Conservation (phyloP, 495 filamentous ascomycete species). For the Annulohypoxylon bovei region DNA sequence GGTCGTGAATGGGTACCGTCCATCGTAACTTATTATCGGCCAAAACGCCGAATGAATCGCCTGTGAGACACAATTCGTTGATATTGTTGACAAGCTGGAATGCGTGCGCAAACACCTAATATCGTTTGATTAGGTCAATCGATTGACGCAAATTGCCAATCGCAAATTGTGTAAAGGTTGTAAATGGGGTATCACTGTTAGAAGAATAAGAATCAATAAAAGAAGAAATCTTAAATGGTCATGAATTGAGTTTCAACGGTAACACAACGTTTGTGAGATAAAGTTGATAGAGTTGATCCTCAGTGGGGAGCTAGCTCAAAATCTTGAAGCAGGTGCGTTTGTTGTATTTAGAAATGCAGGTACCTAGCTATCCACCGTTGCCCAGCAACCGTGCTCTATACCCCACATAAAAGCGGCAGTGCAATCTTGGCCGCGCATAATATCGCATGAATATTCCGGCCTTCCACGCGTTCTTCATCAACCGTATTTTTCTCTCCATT, state of each 20-base stretch:
- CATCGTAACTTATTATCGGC: conserved; percentile 52
- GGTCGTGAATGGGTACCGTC: conserved; percentile 56
- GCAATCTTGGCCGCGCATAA: conserved; percentile 15
- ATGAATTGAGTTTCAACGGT: conserved; percentile 31
- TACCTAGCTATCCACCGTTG: conserved; percentile 15
- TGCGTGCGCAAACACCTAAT: conserved; percentile 5
- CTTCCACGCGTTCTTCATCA: not conserved
- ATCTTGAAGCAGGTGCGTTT: conserved; percentile 27
- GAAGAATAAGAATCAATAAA: not conserved
- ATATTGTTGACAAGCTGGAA: conserved; percentile 23
- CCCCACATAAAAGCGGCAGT: conserved; percentile 34
- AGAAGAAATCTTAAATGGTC: conserved; percentile 8
- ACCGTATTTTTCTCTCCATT: not conserved
- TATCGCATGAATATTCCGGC: conserved; percentile 6
- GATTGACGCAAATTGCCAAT: not conserved
- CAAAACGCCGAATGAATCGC: conserved; percentile 34
- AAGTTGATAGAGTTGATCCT: conserved; percentile 24
- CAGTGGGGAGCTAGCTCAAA: conserved; percentile 31
- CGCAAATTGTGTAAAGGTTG: conserved; percentile 5
- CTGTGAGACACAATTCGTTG: conserved; percentile 34
- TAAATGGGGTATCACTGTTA: not conserved
- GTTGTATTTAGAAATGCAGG: conserved; percentile 29
- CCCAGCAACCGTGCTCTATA: conserved; percentile 32
- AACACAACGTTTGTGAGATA: conserved; percentile 23
- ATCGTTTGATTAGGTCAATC: conserved; percentile 4